Conservation (phyloP, 164 flowering plant genomes). For the Brasenia schreberi region DNA sequence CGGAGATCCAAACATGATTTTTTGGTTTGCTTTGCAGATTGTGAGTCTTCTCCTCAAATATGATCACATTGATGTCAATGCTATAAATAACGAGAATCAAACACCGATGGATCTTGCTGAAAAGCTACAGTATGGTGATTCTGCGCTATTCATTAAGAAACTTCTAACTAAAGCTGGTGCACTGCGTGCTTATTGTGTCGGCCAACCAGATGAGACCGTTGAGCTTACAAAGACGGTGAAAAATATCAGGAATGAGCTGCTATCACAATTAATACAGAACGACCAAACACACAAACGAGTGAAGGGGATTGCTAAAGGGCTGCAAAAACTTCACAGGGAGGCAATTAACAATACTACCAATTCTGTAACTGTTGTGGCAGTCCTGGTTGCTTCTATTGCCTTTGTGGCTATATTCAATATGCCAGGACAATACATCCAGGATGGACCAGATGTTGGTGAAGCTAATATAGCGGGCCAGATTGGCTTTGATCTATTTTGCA, state of each 20-base stretch:
- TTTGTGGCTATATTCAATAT: slow-evolving; percentile 84
- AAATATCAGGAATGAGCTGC: slow-evolving; percentile 88
- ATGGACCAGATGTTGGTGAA: slow-evolving; percentile 31
- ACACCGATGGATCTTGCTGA: slow-evolving; percentile 93
- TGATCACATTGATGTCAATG: slow-evolving; percentile 55
- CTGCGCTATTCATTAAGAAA: slow-evolving; percentile 56
- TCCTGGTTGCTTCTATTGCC: slow-evolving; percentile 84
- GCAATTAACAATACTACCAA: slow-evolving; percentile 92
- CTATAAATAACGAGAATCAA: slow-evolving; percentile 59
- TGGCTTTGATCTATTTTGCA: slow-evolving; percentile 62
- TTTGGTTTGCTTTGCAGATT: slow-evolving; percentile 33
- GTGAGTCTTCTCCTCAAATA: slow-evolving; percentile 42
- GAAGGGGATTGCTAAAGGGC: slow-evolving; percentile 77
- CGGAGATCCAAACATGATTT: too few relatives aligned
- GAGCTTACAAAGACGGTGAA: slow-evolving; percentile 86
- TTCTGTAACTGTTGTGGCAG: slow-evolving; percentile 83
- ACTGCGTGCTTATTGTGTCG: slow-evolving; percentile 61
- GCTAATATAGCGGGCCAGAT: slow-evolving; percentile 36
- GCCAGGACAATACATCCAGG: slow-evolving; percentile 54
- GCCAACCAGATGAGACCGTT: slow-evolving; percentile 52
- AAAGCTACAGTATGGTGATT: slow-evolving; percentile 67
- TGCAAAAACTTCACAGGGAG: slow-evolving; percentile 80
- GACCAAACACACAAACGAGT: slow-evolving; percentile 68
- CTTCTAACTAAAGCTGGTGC: slow-evolving; percentile 75
- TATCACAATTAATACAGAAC: slow-evolving; percentile 69